A percentile compares a stretch with the other conserved stretches of the same genome.
Conservation (phyloP, 2,329 filamentous ascomycete genomes). For the Orbilia quercus region DNA sequence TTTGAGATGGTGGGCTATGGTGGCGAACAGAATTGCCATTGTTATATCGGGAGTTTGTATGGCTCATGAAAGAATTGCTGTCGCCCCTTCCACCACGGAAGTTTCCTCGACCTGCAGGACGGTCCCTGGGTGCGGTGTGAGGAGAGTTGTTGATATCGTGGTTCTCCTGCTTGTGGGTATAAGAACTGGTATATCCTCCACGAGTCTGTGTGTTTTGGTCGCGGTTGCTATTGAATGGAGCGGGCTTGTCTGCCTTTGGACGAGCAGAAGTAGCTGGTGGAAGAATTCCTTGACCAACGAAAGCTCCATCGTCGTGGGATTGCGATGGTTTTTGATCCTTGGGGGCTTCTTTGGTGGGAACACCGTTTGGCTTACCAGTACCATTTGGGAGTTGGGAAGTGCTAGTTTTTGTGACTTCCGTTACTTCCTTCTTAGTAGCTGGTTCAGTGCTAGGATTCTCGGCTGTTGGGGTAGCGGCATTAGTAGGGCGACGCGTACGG, state of each 20-base stretch:
- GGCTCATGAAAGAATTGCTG: slow-evolving; percentile 50
- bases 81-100: slow-evolving; percentile 57
- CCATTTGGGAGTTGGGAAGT: slow-evolving; percentile 21
- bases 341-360: slow-evolving; percentile 17
- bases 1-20: slow-evolving; percentile 54
- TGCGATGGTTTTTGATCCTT: slow-evolving; percentile 50
- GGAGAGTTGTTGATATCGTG: slow-evolving; percentile 21
- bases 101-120: slow-evolving; percentile 51
- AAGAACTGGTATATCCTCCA: slow-evolving; percentile 23
- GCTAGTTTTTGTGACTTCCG: slow-evolving; percentile 25
- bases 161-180: slow-evolving; percentile 43
- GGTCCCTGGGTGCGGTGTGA: slow-evolving; percentile 33
- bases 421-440: slow-evolving; percentile 28
- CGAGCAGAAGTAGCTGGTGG: slow-evolving; percentile 35
- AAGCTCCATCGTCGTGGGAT: slow-evolving; percentile 49
- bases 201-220: slow-evolving; percentile 35
- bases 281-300: slow-evolving; percentile 54
- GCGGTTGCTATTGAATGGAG: slow-evolving; percentile 14
- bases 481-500: slow-evolving; percentile 33
- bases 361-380: slow-evolving; percentile 17
- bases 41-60: slow-evolving; percentile 43
- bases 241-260: slow-evolving; percentile 41
- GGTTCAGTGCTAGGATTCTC: slow-evolving; percentile 30
- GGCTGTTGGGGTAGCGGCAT: slow-evolving; percentile 9
- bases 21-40: slow-evolving; percentile 49